Conservation (phyloP, 1,284 basidiomycete genomes). For the Austroboletus novae-zelandiae region DNA sequence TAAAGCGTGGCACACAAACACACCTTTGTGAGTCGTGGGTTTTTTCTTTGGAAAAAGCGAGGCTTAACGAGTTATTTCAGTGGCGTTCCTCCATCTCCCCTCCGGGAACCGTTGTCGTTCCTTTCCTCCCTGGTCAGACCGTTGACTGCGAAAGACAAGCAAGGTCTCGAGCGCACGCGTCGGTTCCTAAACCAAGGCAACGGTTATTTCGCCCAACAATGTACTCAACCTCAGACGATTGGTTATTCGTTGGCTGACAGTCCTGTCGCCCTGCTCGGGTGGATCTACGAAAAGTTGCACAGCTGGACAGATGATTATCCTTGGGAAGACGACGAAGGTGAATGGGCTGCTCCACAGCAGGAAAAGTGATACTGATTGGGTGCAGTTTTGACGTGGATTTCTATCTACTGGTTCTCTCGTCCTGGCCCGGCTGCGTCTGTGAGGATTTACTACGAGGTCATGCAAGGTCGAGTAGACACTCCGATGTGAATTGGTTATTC, state of each 20-base stretch:
- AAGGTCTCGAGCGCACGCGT: slow-evolving; percentile 31
- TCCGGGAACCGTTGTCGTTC: slow-evolving; percentile 28
- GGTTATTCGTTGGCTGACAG: slow-evolving; percentile 56
- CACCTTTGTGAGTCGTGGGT: slow-evolving; percentile 32
- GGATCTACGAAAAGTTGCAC: slow-evolving; percentile 59
- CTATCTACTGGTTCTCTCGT: slow-evolving; percentile 58
- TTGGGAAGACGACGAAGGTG: slow-evolving; percentile 52
- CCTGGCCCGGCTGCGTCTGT: slow-evolving; percentile 51
- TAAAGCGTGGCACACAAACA: slow-evolving; percentile 49
- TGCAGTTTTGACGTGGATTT: slow-evolving; percentile 56
- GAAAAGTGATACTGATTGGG: background rate
- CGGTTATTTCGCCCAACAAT: slow-evolving; percentile 44
- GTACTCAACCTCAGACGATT: slow-evolving; percentile 55
- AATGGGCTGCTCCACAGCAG: background rate
- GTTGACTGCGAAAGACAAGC: slow-evolving; percentile 36
- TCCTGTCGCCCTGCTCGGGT: slow-evolving; percentile 53
- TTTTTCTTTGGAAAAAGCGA: background rate
- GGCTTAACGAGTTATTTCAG: slow-evolving; percentile 10
- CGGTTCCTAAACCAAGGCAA: slow-evolving; percentile 33
- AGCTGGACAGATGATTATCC: slow-evolving; percentile 50
- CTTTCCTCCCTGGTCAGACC: slow-evolving; percentile 28
- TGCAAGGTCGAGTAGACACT: background rate
- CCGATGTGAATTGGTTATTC: slow-evolving; percentile 2
- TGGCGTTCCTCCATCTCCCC: slow-evolving; percentile 22
- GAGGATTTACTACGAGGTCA: slow-evolving; percentile 50